A percentile compares a stretch with the other conserved stretches of the same genome.
Evolutionary conservation across 208 protist genomes (phyloP).

Genomic region (Endotrypanum monterogeii): DNA sequence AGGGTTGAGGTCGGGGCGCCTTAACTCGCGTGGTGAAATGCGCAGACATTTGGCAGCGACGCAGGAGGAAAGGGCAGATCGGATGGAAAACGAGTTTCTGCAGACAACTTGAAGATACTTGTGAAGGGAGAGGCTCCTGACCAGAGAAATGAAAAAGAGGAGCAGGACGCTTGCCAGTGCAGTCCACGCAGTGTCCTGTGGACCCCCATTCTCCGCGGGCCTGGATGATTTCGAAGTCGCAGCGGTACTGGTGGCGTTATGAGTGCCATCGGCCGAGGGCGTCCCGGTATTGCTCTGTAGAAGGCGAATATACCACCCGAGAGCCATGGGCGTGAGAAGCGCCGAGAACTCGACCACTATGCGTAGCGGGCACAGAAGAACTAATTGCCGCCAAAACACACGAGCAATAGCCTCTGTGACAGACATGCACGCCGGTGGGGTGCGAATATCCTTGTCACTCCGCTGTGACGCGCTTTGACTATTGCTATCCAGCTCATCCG

Average conservation of each 20-base stretch:
- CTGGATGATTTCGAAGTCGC: background rate
- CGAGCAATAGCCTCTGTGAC: slow-evolving; percentile 36
- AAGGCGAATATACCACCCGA: slow-evolving; percentile 49
- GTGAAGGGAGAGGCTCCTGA: slow-evolving; percentile 40
- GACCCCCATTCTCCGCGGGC: background rate
- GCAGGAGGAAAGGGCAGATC: slow-evolving; percentile 54
- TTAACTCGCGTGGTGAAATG: slow-evolving; percentile 36
- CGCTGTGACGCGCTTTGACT: background rate
- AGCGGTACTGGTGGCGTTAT: background rate
- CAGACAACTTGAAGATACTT: slow-evolving; percentile 55
- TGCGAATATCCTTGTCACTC: slow-evolving; percentile 25
- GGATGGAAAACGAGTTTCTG: slow-evolving; percentile 37
- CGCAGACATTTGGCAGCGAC: slow-evolving; percentile 83
- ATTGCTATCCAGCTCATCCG: background rate
- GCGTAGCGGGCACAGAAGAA: slow-evolving; percentile 45
- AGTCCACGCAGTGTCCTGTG: background rate
- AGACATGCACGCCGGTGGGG: slow-evolving; percentile 46
- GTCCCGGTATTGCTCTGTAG: background rate
- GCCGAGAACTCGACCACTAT: slow-evolving; percentile 41
- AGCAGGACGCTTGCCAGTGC: slow-evolving; percentile 32
- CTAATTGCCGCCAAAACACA: slow-evolving; percentile 41
- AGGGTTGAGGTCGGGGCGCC: slow-evolving; percentile 70
- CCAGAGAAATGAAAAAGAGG: slow-evolving; percentile 40
- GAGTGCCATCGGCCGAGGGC: background rate
- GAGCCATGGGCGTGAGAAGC: slow-evolving; percentile 53